phyloP scores from a whole-genome alignment of 495 filamentous ascomycete genomes.

The Astrothelium macrocarpum region DNA sequence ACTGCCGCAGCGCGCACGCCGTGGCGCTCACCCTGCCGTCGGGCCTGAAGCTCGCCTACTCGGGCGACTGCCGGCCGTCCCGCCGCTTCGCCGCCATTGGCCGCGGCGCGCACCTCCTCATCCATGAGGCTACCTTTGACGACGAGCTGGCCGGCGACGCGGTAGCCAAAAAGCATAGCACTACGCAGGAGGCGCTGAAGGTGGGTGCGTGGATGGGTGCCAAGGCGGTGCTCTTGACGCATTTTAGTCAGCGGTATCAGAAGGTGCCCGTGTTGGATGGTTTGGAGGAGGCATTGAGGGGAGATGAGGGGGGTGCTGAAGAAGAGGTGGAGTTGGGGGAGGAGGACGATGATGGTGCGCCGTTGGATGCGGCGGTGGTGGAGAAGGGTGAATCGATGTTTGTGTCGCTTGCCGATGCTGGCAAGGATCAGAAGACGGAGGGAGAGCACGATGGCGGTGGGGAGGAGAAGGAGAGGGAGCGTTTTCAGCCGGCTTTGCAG shows the following conservation, averaged over 20 bases:
- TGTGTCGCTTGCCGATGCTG: background rate
- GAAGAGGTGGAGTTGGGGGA: conserved; percentile 12
- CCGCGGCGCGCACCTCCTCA: conserved; percentile 62
- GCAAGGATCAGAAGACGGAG: background rate
- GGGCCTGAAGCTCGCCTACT: conserved; percentile 65
- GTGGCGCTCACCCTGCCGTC: conserved; percentile 61
- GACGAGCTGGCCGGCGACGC: conserved; percentile 72
- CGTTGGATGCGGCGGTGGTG: conserved; percentile 9
- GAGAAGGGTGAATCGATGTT: conserved; percentile 7
- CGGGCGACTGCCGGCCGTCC: conserved; percentile 82
- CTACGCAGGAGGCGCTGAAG: conserved; percentile 69
- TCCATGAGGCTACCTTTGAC: conserved; percentile 95
- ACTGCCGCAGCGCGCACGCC: conserved; percentile 72
- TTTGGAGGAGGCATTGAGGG: conserved; percentile 22
- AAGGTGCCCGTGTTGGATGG: conserved; percentile 55
- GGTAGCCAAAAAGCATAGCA: conserved; percentile 80
- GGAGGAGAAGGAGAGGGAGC: too few relatives aligned
- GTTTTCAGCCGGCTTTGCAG: too few relatives aligned
- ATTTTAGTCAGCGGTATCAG: conserved; percentile 94
- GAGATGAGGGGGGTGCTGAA: conserved; percentile 12
- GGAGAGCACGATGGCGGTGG: background rate
- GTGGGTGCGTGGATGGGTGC: conserved; percentile 72
- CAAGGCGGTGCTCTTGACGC: conserved; percentile 67
- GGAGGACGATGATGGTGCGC: conserved; percentile 8
- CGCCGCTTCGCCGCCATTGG: conserved; percentile 59